phyloP scores from a whole-genome alignment of 225 moss, liverwort and hornwort genomes.

The Anthoceros angustus region DNA sequence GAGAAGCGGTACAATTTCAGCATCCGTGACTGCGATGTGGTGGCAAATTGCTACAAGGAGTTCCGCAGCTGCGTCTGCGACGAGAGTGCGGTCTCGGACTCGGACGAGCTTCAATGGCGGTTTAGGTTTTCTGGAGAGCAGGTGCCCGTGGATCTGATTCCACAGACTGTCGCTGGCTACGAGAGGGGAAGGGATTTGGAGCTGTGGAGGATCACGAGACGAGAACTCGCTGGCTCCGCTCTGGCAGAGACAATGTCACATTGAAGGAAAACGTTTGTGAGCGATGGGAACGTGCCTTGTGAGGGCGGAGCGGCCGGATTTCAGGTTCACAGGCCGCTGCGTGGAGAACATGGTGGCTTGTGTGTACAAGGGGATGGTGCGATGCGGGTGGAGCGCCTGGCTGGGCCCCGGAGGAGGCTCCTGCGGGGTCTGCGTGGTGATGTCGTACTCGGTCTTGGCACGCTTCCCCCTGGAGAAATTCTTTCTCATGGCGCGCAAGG shows the following conservation, averaged over 20 bases:
- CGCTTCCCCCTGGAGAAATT: not conserved
- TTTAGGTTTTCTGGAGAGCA: conserved; percentile 17
- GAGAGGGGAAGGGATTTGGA: conserved; percentile 54
- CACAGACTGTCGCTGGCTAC: conserved; percentile 40
- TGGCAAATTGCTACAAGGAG: conserved; percentile 52
- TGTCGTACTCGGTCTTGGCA: not conserved
- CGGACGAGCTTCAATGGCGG: not conserved
- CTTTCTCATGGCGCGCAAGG: not conserved
- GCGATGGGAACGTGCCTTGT: not conserved
- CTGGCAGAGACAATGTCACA: not conserved
- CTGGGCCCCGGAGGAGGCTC: not conserved
- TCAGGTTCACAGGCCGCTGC: not conserved
- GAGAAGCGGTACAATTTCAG: conserved; percentile 87
- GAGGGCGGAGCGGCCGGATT: not conserved
- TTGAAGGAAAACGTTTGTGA: not conserved
- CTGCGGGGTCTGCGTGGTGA: not conserved
- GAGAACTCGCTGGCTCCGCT: not conserved
- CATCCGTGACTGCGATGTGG: conserved; percentile 44
- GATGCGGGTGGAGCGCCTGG: not conserved
- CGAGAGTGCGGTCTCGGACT: not conserved
- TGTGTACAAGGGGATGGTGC: not conserved
- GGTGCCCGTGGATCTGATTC: conserved; percentile 27
- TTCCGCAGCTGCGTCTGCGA: conserved; percentile 46
- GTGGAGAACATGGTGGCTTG: not conserved
- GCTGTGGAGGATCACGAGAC: conserved; percentile 36